Evolutionary conservation across 2,329 filamentous ascomycete genomes (phyloP).

Genomic region (Fusarium brevicatenulatum): DNA sequence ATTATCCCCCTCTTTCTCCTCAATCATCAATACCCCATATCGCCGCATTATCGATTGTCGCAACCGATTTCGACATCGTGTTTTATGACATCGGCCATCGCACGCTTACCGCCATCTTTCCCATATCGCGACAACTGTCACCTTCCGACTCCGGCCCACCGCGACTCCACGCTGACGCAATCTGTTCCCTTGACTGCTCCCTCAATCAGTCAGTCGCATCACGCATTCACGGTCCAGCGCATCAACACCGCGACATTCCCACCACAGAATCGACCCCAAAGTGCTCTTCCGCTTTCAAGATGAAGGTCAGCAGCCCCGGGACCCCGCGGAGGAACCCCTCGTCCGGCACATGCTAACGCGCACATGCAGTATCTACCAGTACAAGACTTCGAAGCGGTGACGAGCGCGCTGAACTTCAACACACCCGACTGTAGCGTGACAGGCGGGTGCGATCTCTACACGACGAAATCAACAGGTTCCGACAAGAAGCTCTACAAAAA

Average conservation of each 20-base stretch:
- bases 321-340: not conserved
- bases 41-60: conserved; percentile 10
- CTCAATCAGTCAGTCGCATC: conserved; percentile 29
- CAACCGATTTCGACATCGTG: conserved; percentile 13
- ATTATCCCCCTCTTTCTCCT: conserved; percentile 16
- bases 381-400: conserved; percentile 90
- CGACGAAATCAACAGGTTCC: conserved; percentile 91
- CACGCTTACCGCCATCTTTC: conserved; percentile 16
- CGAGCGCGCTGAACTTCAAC: conserved; percentile 93
- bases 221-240: conserved; percentile 11
- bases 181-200: conserved; percentile 31
- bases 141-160: conserved; percentile 36
- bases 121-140: conserved; percentile 34
- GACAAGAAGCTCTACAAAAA: conserved; percentile 98
- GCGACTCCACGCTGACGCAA: conserved; percentile 48
- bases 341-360: conserved; percentile 30
- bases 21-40: conserved; percentile 18
- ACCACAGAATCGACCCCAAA: not conserved
- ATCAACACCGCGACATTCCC: conserved; percentile 11
- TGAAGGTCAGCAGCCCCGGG: conserved; percentile 50
- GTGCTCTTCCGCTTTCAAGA: conserved; percentile 39
- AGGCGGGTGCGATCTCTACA: conserved; percentile 96
- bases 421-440: conserved; percentile 92
- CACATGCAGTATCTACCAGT: conserved; percentile 83
- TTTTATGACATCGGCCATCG: not conserved